Conservation (phyloP, 345 rosid genomes). For the thale cress (Arabidopsis thaliana) region DNA sequence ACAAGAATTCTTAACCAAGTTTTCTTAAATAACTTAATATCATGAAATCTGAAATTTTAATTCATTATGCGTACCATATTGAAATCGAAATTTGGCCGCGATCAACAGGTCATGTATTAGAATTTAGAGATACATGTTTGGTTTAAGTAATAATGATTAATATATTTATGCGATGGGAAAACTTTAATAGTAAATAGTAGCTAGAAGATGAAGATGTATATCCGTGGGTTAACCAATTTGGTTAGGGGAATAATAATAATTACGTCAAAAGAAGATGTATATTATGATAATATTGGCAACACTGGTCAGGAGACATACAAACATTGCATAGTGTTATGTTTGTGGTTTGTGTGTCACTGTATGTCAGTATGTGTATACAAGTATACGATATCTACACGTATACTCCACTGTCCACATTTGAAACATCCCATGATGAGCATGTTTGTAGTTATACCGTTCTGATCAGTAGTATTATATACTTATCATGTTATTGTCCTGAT, state of each 20-base stretch:
- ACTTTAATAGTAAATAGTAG: neutral
- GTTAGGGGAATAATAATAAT: neutral
- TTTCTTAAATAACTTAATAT: neutral
- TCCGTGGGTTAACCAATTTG: conserved; percentile 11
- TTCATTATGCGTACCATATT: neutral
- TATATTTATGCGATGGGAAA: neutral
- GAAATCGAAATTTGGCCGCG: neutral
- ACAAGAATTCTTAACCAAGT: neutral
- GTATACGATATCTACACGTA: conserved; percentile 29
- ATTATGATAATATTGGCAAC: conserved; percentile 14
- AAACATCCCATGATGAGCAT: conserved; percentile 38
- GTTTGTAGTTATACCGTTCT: conserved; percentile 10
- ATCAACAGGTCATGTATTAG: too few relatives aligned
- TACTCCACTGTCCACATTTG: conserved; percentile 20
- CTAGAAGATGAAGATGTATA: too few relatives aligned
- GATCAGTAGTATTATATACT: conserved; percentile 7
- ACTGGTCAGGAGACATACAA: conserved; percentile 30
- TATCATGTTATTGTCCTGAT: conserved; percentile 21
- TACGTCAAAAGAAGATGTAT: conserved; percentile 6
- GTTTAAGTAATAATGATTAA: neutral
- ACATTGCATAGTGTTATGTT: conserved; percentile 41
- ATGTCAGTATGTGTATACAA: conserved; percentile 12
- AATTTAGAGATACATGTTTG: too few relatives aligned
- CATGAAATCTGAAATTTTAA: neutral
- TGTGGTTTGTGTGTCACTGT: conserved; percentile 35